Evolutionary conservation across 176 grass and related monocot genomes (phyloP).

Genomic region (Oryza meyeriana): DNA sequence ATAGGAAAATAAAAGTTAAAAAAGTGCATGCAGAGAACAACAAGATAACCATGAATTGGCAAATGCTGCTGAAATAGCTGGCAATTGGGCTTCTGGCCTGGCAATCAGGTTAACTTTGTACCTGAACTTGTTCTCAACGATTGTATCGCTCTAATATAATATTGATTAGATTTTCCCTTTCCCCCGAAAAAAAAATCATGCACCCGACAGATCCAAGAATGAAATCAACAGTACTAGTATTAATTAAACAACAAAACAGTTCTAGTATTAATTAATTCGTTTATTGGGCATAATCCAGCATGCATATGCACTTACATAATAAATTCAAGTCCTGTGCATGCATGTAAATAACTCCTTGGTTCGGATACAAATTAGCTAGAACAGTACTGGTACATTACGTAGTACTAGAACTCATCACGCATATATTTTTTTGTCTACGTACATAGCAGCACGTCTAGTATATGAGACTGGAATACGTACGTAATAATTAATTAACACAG

Average conservation of each 20-base stretch:
- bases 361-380: background rate
- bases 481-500: background rate
- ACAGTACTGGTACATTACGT: background rate
- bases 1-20: no score
- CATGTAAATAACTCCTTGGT: background rate
- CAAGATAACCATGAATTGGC: no score
- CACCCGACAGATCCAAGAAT: background rate
- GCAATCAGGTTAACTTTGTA: no score
- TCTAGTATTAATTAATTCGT: background rate
- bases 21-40: no score
- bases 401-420: background rate
- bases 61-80: no score
- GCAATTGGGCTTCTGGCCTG: no score
- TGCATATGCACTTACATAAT: background rate
- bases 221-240: background rate
- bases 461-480: background rate
- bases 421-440: background rate
- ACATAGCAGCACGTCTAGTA: background rate
- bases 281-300: background rate
- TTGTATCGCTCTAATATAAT: no score
- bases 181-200: no score
- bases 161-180: no score
- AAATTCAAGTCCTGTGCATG: background rate
- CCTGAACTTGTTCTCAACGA: no score
- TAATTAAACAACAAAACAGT: background rate